Evolutionary conservation across 2,329 filamentous ascomycete species (phyloP).

Genomic region (Emergomyces orientalis): DNA sequence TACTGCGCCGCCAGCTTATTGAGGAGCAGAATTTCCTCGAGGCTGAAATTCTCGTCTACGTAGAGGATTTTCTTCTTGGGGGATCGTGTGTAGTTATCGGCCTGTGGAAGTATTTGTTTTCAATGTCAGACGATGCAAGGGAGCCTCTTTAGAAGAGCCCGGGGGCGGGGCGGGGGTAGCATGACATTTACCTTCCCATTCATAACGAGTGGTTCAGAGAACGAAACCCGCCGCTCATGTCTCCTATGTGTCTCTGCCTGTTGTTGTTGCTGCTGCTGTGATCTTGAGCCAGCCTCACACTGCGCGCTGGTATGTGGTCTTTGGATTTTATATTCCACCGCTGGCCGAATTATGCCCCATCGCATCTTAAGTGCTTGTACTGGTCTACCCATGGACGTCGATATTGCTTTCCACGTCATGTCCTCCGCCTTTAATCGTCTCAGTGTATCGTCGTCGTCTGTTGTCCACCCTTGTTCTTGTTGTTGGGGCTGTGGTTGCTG

Average conservation of each 20-base stretch:
- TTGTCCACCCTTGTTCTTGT: slow-evolving; percentile 15
- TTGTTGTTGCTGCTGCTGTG: not conserved
- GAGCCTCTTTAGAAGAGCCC: not conserved
- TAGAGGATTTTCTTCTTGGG: slow-evolving; percentile 16
- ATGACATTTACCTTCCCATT: slow-evolving; percentile 1
- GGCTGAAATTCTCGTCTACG: slow-evolving; percentile 21
- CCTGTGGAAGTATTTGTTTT: not conserved
- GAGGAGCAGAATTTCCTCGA: slow-evolving; percentile 28
- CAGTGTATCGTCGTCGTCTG: slow-evolving; percentile 18
- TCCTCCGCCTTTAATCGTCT: slow-evolving; percentile 17
- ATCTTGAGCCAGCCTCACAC: not conserved
- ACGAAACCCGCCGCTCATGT: slow-evolving; percentile 10
- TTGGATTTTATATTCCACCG: not conserved
- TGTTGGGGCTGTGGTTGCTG: not conserved
- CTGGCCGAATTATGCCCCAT: slow-evolving; percentile 16
- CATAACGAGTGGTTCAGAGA: slow-evolving; percentile 11
- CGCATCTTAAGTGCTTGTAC: slow-evolving; percentile 21
- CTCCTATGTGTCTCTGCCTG: slow-evolving; percentile 2
- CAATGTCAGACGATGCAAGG: not conserved
- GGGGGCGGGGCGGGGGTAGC: too few relatives aligned
- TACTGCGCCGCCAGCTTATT: slow-evolving; percentile 38
- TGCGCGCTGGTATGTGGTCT: not conserved
- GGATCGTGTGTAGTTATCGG: not conserved
- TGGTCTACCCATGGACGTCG: slow-evolving; percentile 18
- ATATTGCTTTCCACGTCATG: slow-evolving; percentile 20